A percentile compares a stretch with the other conserved stretches of the same genome.
Conservation (phyloP, 2,329 filamentous ascomycete genomes). For the Microdochium bolleyi region DNA sequence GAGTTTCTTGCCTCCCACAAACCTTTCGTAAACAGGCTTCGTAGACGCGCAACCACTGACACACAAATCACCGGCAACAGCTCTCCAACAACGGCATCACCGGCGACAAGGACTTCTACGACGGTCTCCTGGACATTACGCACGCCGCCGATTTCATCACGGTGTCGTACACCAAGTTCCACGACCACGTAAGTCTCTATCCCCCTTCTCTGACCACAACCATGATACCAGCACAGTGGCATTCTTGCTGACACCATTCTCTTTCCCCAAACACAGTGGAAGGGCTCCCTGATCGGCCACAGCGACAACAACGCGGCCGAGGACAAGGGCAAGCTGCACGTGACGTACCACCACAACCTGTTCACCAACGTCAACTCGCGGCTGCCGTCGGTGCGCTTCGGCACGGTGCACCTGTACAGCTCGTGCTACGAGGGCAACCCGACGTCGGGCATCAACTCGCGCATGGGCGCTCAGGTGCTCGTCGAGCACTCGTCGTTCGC, state of each 20-base stretch:
- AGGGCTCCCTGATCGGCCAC: constrained; percentile 53
- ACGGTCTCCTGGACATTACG: constrained; percentile 34
- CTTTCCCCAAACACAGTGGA: constrained; percentile 21
- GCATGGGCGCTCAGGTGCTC: constrained; percentile 41
- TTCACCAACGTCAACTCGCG: constrained; percentile 58
- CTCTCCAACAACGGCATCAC: constrained; percentile 17
- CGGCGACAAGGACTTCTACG: constrained; percentile 33
- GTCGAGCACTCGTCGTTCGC: constrained; percentile 42
- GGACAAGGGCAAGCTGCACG: constrained; percentile 52
- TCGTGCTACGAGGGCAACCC: constrained; percentile 36
- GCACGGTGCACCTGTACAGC: constrained; percentile 53
- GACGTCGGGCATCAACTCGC: constrained; percentile 43
- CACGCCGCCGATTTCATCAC: constrained; percentile 35
- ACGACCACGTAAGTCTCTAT: constrained; percentile 24
- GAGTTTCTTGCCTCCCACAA: constrained; percentile 3
- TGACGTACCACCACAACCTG: constrained; percentile 62
- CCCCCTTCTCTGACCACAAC: not conserved
- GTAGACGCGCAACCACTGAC: not conserved
- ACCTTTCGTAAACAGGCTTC: no score
- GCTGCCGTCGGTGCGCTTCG: constrained; percentile 56
- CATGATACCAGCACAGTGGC: not conserved
- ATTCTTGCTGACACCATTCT: not conserved
- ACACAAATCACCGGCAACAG: not conserved
- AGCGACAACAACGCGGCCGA: constrained; percentile 48
- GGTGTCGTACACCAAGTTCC: constrained; percentile 31